Evolutionary conservation across 2,329 filamentous ascomycete genomes (phyloP).

Genomic region (Trichoderma polysporum): DNA sequence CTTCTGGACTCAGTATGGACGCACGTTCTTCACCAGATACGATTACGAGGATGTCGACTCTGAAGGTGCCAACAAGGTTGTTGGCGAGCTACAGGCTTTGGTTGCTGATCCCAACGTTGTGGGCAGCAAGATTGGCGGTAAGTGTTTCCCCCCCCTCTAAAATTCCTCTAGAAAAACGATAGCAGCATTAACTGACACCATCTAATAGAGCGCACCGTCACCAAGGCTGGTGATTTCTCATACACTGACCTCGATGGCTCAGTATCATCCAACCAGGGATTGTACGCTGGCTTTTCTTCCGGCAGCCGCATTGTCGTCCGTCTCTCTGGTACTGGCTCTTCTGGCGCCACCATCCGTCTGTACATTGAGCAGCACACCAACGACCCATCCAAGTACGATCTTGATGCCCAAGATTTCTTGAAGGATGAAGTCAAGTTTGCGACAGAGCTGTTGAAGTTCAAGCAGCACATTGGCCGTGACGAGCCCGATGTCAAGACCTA

Average conservation of each 20-base stretch:
- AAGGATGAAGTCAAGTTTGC: slow-evolving; percentile 86
- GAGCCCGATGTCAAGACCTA: slow-evolving; percentile 97
- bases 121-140: slow-evolving; percentile 75
- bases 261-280: slow-evolving; percentile 91
- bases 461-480: slow-evolving; percentile 88
- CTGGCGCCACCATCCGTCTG: slow-evolving; percentile 91
- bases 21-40: slow-evolving; percentile 98
- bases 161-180: slow-evolving; percentile 21
- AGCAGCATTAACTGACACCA: slow-evolving; percentile 14
- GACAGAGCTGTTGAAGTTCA: slow-evolving; percentile 82
- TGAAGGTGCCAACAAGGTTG: slow-evolving; percentile 86
- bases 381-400: slow-evolving; percentile 72
- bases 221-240: slow-evolving; percentile 91
- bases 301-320: slow-evolving; percentile 94
- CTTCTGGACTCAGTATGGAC: slow-evolving; percentile 95
- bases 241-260: slow-evolving; percentile 99
- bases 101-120: slow-evolving; percentile 74
- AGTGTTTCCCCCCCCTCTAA: no score
- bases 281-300: slow-evolving; percentile 91
- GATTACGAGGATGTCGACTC: slow-evolving; percentile 96
- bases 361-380: slow-evolving; percentile 96
- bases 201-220: slow-evolving; percentile 67
- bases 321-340: slow-evolving; percentile 91
- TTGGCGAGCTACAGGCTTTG: slow-evolving; percentile 74
- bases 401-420: slow-evolving; percentile 91